These are phyloP conservation scores for Ceratobasidium sp. DNA, from an alignment of 1,284 basidiomycete species.

Conservation along the genomic window DNA sequence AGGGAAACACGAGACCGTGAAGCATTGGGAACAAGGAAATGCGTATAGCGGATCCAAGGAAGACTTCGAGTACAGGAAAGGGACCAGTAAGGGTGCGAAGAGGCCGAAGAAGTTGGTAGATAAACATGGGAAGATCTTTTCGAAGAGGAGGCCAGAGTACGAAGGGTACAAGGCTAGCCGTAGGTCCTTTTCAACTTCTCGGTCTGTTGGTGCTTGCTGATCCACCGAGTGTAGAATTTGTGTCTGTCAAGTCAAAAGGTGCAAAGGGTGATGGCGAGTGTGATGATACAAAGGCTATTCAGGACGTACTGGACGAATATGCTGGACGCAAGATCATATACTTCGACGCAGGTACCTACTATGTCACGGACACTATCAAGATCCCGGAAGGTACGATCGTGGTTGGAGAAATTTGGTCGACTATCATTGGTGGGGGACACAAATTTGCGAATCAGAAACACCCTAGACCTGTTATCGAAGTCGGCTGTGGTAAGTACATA, in stretches of 20 bases:
- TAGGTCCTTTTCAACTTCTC: constrained; percentile 45
- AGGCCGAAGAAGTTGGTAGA: constrained; percentile 70
- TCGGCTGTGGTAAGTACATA: constrained; percentile 57
- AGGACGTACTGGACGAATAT: constrained; percentile 70
- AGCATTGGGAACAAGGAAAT: constrained; percentile 73
- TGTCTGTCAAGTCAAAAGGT: constrained; percentile 73
- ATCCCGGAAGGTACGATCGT: constrained; percentile 77
- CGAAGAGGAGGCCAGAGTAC: constrained; percentile 75
- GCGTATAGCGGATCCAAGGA: constrained; percentile 64
- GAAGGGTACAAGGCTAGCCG: constrained; percentile 63
- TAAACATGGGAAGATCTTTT: constrained; percentile 67
- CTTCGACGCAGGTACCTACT: constrained; percentile 64
- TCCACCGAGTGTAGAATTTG: constrained; percentile 53
- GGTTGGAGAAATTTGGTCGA: constrained; percentile 80
- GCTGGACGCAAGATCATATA: constrained; percentile 80
- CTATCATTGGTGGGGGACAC: constrained; percentile 71
- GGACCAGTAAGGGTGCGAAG: constrained; percentile 58
- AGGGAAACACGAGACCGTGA: constrained; percentile 60
- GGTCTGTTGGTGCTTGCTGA: background rate
- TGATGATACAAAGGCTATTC: constrained; percentile 77
- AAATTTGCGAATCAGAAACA: constrained; percentile 66
- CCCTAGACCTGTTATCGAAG: constrained; percentile 67
- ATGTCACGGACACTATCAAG: constrained; percentile 73
- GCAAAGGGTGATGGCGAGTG: constrained; percentile 78
- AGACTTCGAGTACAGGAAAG: constrained; percentile 61